Base-by-base conservation (phyloP, 1,139 yeast species). In the Candida sp. region DNA sequence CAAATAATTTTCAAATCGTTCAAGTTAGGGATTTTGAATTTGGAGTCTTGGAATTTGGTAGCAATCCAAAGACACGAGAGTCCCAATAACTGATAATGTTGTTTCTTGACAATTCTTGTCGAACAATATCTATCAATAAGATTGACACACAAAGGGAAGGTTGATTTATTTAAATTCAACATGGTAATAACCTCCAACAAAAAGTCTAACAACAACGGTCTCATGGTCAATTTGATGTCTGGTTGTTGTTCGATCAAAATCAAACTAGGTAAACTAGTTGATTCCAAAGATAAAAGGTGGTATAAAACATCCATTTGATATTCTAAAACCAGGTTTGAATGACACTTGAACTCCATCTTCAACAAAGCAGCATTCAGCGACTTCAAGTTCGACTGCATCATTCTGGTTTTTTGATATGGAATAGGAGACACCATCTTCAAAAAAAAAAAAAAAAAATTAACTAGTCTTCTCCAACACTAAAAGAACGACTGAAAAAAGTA, bases 61-160 rank as follows among this genome's bases (percentile, higher is more conserved):
- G 87, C 77, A 42, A 84, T 76, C 95, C 93, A 86, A 41, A 86
- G 66, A 49, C 87, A 77, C 23, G 89, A 81, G 47, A 85, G 70
- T 3, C 90, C 91, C 47, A 84, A 66, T 48, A 85, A 66, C 57
- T 84, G 88, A 58, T 80, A 84, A 56, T 81, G 84, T 49, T 71
- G 73, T 48, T 75, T 74, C 56, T 74, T 73, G 44, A 79, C 81
- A 39, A 74, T 70, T 46, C 76, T 60, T 5, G 75, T 69, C 21
- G 75, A 65, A 45, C 81, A 73, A 58, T 77, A 79, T 43, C 79
- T 61, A 58, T 79, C 84, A 50, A 79, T 70, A 44, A 79, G 57
- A 49, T 75, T 75, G 35, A 77, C 81, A 11, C 82, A 75, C 48
- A 77, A 62, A 8, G 82, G 80, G 54, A 79, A 79, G 4, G 83